Conservation (phyloP, 2,329 filamentous ascomycete species). For the Diplodia sapinea region DNA sequence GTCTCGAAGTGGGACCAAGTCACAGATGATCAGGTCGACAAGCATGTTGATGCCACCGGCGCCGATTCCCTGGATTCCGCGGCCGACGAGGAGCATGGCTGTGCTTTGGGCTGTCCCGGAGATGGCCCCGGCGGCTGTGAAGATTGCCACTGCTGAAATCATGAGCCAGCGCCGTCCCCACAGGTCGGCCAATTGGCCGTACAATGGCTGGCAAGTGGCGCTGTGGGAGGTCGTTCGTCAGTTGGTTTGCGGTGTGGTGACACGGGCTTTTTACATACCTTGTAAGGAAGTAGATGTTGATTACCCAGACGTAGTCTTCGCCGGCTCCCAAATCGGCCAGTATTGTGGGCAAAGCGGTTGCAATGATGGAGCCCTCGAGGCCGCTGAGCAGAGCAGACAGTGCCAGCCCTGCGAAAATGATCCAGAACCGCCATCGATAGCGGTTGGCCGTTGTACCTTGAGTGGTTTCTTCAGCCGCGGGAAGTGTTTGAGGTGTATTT, state of each 20-base stretch:
- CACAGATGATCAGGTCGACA: constrained; percentile 57
- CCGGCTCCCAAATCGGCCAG: constrained; percentile 41
- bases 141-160: constrained; percentile 51
- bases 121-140: constrained; percentile 60
- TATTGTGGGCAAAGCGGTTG: constrained; percentile 52
- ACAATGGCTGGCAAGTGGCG: constrained; percentile 57
- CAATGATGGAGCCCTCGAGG: constrained; percentile 49
- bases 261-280: not conserved
- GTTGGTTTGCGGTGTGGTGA: too few relatives aligned
- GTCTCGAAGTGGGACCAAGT: constrained; percentile 56
- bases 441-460: not conserved
- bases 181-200: constrained; percentile 59
- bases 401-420: not conserved
- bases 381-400: constrained; percentile 41
- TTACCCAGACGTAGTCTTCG: constrained; percentile 47
- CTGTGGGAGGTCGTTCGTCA: not conserved
- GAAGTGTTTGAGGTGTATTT: not conserved
- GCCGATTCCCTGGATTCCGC: constrained; percentile 61
- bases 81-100: constrained; percentile 60
- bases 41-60: constrained; percentile 55
- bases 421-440: constrained; percentile 17
- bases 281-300: constrained; percentile 44
- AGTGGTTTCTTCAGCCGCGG: not conserved
- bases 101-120: constrained; percentile 55
- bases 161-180: constrained; percentile 56